phyloP scores from a whole-genome alignment of 805 yeast genomes.

The Cyberlindnera maclurae region DNA sequence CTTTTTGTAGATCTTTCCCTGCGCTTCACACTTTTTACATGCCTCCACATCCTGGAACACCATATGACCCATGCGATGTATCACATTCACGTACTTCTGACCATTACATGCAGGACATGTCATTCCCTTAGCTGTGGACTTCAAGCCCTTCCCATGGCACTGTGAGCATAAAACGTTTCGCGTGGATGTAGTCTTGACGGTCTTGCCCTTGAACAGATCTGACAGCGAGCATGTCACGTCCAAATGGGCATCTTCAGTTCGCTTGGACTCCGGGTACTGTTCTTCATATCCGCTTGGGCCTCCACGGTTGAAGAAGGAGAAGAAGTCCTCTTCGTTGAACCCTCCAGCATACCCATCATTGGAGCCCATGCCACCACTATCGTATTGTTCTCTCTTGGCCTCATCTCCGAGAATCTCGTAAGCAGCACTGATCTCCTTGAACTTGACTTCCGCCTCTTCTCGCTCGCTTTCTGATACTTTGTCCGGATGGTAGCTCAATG shows the following conservation, averaged over 20 bases:
- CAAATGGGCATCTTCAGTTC: conserved; percentile 64
- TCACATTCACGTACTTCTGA: conserved; percentile 51
- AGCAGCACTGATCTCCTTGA: conserved; percentile 81
- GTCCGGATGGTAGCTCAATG: conserved; percentile 83
- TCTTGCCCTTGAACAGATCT: conserved; percentile 76
- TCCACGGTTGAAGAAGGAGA: conserved; percentile 45
- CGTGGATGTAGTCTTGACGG: conserved; percentile 62
- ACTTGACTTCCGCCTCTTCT: conserved; percentile 64
- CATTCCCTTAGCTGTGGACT: conserved; percentile 45
- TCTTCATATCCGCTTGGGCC: background rate
- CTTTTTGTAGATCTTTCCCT: conserved; percentile 49
- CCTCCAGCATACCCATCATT: conserved; percentile 32
- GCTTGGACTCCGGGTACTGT: conserved; percentile 9
- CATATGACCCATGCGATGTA: conserved; percentile 61
- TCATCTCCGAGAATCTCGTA: conserved; percentile 79
- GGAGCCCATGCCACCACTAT: conserved; percentile 35
- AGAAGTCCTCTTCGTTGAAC: conserved; percentile 69
- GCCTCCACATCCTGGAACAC: conserved; percentile 52
- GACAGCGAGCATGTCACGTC: conserved; percentile 59
- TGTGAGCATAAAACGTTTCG: conserved; percentile 64
- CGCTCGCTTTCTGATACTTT: conserved; percentile 66
- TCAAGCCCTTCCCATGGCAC: conserved; percentile 77
- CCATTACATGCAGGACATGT: conserved; percentile 70
- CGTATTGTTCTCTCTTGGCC: conserved; percentile 49
- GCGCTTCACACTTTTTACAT: conserved; percentile 68